Evolutionary conservation across 805 yeast species (phyloP).

Genomic region (Myxozyma monticola): DNA sequence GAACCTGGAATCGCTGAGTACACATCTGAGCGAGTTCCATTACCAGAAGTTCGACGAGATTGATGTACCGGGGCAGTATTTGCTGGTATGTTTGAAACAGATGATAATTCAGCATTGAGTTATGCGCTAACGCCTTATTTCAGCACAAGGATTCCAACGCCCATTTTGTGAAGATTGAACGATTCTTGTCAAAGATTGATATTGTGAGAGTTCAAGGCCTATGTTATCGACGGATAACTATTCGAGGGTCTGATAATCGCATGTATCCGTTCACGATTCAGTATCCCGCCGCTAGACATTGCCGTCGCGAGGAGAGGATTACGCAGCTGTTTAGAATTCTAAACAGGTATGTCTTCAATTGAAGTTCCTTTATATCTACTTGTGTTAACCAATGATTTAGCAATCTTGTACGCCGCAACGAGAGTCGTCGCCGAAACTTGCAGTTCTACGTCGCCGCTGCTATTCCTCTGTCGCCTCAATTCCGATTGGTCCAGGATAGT

Average conservation of each 20-base stretch:
- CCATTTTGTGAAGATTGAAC: constrained; percentile 90
- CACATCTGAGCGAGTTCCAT: constrained; percentile 94
- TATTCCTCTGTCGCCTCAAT: constrained; percentile 91
- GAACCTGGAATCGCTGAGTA: constrained; percentile 85
- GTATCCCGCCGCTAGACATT: constrained; percentile 96
- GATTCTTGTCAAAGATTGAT: constrained; percentile 87
- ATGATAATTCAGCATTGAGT: not conserved
- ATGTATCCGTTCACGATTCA: constrained; percentile 92
- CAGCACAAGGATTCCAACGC: constrained; percentile 68
- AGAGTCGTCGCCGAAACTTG: constrained; percentile 81
- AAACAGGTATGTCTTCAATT: constrained; percentile 42
- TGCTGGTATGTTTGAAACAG: constrained; percentile 53
- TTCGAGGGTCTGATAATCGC: constrained; percentile 92
- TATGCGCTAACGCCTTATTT: not conserved
- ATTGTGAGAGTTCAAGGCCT: constrained; percentile 86
- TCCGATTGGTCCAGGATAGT: constrained; percentile 85
- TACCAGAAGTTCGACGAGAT: constrained; percentile 97
- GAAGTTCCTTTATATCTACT: not conserved
- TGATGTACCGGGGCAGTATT: constrained; percentile 95
- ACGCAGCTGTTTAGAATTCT: constrained; percentile 88
- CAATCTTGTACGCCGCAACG: constrained; percentile 74
- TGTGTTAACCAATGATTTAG: constrained; percentile 40
- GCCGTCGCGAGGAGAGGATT: constrained; percentile 92
- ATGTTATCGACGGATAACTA: constrained; percentile 82
- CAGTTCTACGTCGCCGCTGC: constrained; percentile 87